Base-by-base conservation (phyloP, 306 rosid species). In the Cucurbita maxima region DNA sequence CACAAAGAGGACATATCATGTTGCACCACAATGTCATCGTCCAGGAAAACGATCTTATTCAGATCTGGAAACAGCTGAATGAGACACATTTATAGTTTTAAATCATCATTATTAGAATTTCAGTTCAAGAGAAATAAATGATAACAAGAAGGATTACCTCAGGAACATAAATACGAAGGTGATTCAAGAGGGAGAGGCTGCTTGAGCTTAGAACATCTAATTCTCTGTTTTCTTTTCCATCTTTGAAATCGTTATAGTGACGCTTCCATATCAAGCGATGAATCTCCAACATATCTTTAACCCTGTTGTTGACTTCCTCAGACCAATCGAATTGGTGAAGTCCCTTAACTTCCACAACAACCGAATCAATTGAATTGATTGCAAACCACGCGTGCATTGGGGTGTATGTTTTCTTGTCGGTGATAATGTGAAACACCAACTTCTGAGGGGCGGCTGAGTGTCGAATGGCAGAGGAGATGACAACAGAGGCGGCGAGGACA, bases 341-440 rank as follows among this genome's bases (percentile, higher is more conserved):
- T 76, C 98, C 96, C 85, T 75, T 90, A 36, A 92, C 91, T 86
- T 92, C 96, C 79, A 90, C 96, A 55, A 81, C 88, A 15, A 87
- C 92, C 68, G 89, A 77, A 74, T 81, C 78, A 70, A 90, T 10
- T 48, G 86, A 81, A 84, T 88, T 85, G 69, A 80, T 81, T 71
- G 98, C 96, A 82, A 92, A 92, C 98, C 96, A 92, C n/a, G 98
- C 89, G 79, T 92, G 96, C 98, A 92, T 90, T 40, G 96, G 83
- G 57, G 92, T 87, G 67, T 85, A 92, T 47, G 98, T 92, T 75
- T 92, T 87, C 86, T 88, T 90, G 81, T 92, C 96, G 1, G 96
- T 92, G 68, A 92, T 87, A 38, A 92, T 85, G 79, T 92, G 98
- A 77, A 92, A 88, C 58, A 90, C 88, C 80, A 92, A 72, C 2